These are phyloP conservation scores for Primulina huaijiensis DNA, from an alignment of 257 asterid genomes.

Conservation along the genomic window DNA sequence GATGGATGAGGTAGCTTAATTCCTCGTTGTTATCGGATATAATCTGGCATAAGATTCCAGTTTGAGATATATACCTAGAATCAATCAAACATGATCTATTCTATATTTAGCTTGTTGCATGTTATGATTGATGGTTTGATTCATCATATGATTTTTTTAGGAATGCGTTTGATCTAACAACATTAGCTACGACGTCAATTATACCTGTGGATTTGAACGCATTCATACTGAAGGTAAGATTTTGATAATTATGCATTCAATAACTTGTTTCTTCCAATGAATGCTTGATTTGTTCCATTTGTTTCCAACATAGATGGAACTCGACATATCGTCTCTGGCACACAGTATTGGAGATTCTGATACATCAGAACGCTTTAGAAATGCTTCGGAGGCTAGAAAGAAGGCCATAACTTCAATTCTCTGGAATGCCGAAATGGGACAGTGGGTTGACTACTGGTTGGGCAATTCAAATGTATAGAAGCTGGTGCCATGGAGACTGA, in stretches of 20 bases:
- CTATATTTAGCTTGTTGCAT: neutral
- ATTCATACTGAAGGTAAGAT: constrained; percentile 64
- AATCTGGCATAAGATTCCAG: neutral
- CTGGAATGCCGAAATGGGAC: constrained; percentile 71
- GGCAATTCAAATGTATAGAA: constrained; percentile 27
- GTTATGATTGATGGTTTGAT: neutral
- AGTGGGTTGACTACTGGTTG: constrained; percentile 95
- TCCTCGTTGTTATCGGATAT: neutral
- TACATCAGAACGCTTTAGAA: constrained; percentile 33
- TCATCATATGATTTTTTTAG: constrained; percentile 30
- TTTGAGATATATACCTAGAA: neutral
- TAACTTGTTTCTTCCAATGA: neutral
- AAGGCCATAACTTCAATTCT: constrained; percentile 61
- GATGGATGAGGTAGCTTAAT: constrained; percentile 87
- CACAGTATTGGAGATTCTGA: constrained; percentile 44
- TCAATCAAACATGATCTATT: neutral
- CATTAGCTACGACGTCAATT: constrained; percentile 64
- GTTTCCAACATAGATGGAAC: constrained; percentile 65
- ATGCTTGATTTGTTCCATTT: neutral
- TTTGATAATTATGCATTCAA: neutral
- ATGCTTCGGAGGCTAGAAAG: constrained; percentile 59
- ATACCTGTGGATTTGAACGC: constrained; percentile 90
- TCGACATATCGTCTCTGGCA: constrained; percentile 66
- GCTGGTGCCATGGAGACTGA: constrained; percentile 21
- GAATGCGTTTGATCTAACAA: constrained; percentile 63